Conservation (phyloP, 2,329 filamentous ascomycete species). For the Paracoccidioides lutzii region DNA sequence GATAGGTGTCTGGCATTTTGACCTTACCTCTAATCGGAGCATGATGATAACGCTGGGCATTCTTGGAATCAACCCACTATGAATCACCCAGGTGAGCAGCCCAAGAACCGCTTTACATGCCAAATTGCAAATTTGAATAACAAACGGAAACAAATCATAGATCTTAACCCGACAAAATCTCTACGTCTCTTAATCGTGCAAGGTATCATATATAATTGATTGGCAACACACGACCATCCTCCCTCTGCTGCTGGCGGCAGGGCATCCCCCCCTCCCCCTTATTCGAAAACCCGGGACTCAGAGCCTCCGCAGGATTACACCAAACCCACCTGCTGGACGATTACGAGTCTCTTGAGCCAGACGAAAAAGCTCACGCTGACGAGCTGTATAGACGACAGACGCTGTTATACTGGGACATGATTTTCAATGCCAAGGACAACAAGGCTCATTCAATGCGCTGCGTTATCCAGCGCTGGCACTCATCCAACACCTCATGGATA, state of each 20-base stretch:
- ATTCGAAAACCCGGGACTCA: constrained; percentile 16
- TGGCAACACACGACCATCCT: constrained; percentile 17
- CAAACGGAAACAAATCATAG: constrained; percentile 3
- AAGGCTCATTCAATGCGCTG: constrained; percentile 14
- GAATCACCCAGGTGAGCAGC: constrained; percentile 11
- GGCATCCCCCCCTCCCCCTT: constrained; percentile 9
- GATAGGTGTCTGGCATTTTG: constrained; percentile 12
- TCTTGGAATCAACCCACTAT: constrained; percentile 10
- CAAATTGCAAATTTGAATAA: neutral
- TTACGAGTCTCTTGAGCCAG: constrained; percentile 11
- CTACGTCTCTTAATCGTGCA: constrained; percentile 13
- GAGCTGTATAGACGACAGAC: constrained; percentile 12
- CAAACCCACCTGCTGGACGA: constrained; percentile 11
- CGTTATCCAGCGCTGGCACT: constrained; percentile 11
- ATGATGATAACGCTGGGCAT: neutral
- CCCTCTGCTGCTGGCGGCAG: constrained; percentile 13
- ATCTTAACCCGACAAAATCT: constrained; percentile 16
- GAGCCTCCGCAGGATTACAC: constrained; percentile 8
- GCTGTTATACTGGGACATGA: constrained; percentile 15
- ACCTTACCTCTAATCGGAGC: constrained; percentile 12
- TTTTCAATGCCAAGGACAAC: constrained; percentile 16
- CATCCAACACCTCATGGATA: constrained; percentile 15
- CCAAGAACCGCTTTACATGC: constrained; percentile 2
- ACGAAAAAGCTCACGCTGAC: constrained; percentile 13
- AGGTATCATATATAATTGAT: constrained; percentile 15